Evolutionary conservation across 2,329 filamentous ascomycete genomes (phyloP), one percentile per base, ranked within the genome.

Genomic region (Aspergillus fijiensis): DNA sequence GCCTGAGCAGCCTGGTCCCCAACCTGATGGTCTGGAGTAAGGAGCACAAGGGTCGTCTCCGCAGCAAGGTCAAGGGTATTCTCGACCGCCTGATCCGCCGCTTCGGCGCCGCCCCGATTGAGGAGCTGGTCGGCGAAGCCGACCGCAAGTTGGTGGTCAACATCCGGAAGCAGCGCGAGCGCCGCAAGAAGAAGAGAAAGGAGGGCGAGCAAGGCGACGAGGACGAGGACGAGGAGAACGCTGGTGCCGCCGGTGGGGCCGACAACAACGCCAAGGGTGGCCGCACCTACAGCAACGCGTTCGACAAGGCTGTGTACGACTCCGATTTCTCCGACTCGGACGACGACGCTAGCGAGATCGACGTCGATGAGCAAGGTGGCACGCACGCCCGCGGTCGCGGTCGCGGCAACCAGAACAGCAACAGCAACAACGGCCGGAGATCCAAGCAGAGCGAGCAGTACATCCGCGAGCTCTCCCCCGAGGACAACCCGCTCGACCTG

Each of bases 11-110:
- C 0, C 83, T 99, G 51, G 85, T 99, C 2, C 91, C 93, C 3
- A 96, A 96, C 76, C 82, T 98, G 21, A 91, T 98, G 82, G 87
- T 93, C 48, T 99, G 95, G 94, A 93, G 90, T 73, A 92, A 97
- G 76, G 95, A 99, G 77, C 96, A 99, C 82, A 98, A 98, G 80
- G 92, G 92, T 12, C 92, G 96, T 74, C 95, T 99, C 80, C 92
- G 94, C 71, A 89, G 91, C 53, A 99, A 98, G 81, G 93, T 99
- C 67, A 98, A 97, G 86, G 93, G 97, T 72, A 98, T 99, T 64
- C 81, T 99, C 16, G 95, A 99, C 79, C 87, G 95, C 55, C 92
- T 97, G 84, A 89, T 98, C 23, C 87, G 94, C 51, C 87, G 94
- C 59, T 98, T 97, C 72, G 93, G 95, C 51, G 89, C 90, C 50